Conservation (phyloP, 2,329 filamentous ascomycete genomes). For the Cladorrhinum sp. region DNA sequence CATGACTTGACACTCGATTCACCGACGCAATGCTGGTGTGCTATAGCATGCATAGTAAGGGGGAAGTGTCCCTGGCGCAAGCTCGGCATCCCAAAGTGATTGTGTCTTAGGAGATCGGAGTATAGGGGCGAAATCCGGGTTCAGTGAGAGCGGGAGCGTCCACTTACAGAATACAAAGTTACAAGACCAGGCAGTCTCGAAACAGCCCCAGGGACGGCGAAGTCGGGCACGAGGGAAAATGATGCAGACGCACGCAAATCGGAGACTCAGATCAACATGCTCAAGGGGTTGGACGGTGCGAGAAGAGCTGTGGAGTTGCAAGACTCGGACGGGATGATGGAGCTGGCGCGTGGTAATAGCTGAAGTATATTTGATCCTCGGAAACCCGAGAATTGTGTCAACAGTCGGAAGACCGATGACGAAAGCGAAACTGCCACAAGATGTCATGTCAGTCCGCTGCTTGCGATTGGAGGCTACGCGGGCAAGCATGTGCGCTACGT, state of each 20-base stretch:
- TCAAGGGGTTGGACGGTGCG: background rate
- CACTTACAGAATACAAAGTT: constrained; percentile 5
- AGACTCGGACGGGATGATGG: background rate
- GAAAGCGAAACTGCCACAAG: constrained; percentile 1
- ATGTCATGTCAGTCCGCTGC: background rate
- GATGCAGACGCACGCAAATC: background rate
- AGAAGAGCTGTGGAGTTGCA: background rate
- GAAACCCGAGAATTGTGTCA: background rate
- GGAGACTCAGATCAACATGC: background rate
- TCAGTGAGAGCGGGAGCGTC: background rate
- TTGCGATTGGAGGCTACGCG: background rate
- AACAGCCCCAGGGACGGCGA: background rate
- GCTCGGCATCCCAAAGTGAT: background rate
- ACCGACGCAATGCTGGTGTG: background rate
- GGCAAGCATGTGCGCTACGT: background rate
- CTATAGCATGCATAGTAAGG: constrained; percentile 25
- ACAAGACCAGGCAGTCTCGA: constrained; percentile 3
- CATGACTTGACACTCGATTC: constrained; percentile 3
- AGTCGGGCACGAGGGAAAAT: background rate
- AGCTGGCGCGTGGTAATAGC: background rate
- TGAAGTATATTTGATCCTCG: background rate
- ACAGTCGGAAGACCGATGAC: background rate
- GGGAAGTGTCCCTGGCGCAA: constrained; percentile 10
- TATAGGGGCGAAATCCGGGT: constrained; percentile 19
- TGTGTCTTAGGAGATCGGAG: constrained; percentile 6